These are phyloP conservation scores for Aspergillaceae sp. DNA, from an alignment of 2,329 filamentous ascomycete species.

Conservation along the genomic window DNA sequence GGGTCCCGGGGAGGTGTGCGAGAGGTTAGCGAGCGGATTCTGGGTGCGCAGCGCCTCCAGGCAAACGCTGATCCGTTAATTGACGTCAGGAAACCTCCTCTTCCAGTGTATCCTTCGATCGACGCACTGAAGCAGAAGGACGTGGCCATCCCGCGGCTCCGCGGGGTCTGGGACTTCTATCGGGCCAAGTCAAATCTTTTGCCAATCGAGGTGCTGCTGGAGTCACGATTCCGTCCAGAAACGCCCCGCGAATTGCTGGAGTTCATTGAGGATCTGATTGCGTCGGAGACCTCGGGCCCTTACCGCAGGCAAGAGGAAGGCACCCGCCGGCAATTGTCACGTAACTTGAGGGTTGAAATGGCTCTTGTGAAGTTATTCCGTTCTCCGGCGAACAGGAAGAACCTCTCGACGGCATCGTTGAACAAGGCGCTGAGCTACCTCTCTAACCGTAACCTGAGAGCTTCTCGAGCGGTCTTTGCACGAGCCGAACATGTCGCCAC, in stretches of 20 bases:
- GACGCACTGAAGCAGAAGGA: slow-evolving; percentile 15
- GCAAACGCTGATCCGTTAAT: slow-evolving; percentile 20
- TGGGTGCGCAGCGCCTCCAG: slow-evolving; percentile 15
- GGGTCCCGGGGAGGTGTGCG: slow-evolving; percentile 27
- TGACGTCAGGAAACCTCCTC: slow-evolving; percentile 18
- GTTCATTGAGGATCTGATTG: slow-evolving; percentile 32
- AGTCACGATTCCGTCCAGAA: slow-evolving; percentile 10
- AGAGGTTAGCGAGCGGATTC: slow-evolving; percentile 21
- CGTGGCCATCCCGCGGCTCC: slow-evolving; percentile 19
- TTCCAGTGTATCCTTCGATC: slow-evolving; percentile 24
- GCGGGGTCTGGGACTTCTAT: slow-evolving; percentile 21
- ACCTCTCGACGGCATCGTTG: slow-evolving; percentile 34
- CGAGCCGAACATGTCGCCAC: slow-evolving; percentile 28
- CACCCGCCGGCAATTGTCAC: slow-evolving; percentile 1
- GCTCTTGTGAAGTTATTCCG: slow-evolving; percentile 26
- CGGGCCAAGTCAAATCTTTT: neutral
- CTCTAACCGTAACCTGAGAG: slow-evolving; percentile 22
- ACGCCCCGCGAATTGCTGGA: slow-evolving; percentile 30
- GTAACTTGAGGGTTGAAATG: slow-evolving; percentile 11
- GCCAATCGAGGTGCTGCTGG: neutral
- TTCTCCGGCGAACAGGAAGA: slow-evolving; percentile 18
- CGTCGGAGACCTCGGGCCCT: slow-evolving; percentile 9
- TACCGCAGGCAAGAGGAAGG: neutral
- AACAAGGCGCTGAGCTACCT: slow-evolving; percentile 34
- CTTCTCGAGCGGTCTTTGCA: slow-evolving; percentile 27